A percentile compares a stretch with the other conserved stretches of the same genome.
phyloP scores from a whole-genome alignment of 2,329 filamentous ascomycete genomes.

The Aureobasidium sp. region DNA sequence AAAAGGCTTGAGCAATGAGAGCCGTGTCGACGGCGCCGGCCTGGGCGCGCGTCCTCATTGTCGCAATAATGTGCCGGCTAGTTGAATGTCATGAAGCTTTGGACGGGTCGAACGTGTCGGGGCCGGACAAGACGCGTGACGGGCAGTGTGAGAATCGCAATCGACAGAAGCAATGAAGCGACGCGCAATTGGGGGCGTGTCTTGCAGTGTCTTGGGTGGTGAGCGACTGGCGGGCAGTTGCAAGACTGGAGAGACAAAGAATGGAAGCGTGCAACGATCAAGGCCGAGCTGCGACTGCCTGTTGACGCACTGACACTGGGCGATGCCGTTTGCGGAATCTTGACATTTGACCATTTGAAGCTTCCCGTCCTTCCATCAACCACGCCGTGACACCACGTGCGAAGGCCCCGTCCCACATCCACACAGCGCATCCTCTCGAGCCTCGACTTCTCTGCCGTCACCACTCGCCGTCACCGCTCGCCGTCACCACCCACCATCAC shows the following conservation, averaged over 20 bases:
- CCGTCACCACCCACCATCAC: neutral
- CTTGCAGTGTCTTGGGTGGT: neutral
- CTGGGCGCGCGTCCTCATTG: slow-evolving; percentile 40
- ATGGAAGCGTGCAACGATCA: neutral
- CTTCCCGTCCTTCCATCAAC: neutral
- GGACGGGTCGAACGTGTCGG: neutral
- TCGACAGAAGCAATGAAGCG: neutral
- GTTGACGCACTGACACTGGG: neutral
- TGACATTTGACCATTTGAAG: no score
- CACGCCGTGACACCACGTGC: neutral
- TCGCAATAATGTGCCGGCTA: slow-evolving; percentile 15
- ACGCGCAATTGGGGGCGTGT: neutral
- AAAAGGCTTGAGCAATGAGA: slow-evolving; percentile 64
- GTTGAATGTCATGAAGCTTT: slow-evolving; percentile 1
- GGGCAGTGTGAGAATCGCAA: neutral
- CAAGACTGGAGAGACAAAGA: neutral
- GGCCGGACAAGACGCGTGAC: neutral
- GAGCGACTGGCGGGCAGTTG: neutral
- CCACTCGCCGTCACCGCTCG: neutral
- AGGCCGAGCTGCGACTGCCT: neutral
- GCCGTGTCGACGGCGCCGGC: slow-evolving; percentile 56
- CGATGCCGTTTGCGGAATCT: neutral
- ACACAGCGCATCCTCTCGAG: no score
- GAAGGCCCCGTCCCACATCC: neutral
- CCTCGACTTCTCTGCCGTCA: neutral